Percentiles rank a stretch among this genome's conserved stretches.
phyloP scores from a whole-genome alignment of 441 rosid genomes.

The Omphalea diandra region DNA sequence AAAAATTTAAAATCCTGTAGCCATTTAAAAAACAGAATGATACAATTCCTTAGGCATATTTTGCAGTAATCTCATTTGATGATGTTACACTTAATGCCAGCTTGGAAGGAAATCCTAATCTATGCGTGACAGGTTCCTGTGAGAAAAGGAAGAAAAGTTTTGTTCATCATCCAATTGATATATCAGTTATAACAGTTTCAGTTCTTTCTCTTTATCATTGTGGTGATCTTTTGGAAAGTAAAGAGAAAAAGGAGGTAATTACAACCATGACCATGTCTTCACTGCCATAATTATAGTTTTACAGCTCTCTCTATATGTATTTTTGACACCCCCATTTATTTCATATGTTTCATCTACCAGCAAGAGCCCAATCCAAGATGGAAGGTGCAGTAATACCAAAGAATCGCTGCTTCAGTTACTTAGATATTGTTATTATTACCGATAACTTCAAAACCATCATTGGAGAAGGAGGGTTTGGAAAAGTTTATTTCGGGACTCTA shows the following conservation, averaged over 20 bases:
- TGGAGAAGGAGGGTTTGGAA: conserved; percentile 52
- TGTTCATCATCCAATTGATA: not conserved
- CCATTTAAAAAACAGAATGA: no score
- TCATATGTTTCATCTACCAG: not conserved
- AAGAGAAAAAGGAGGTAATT: not conserved
- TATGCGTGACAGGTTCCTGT: not conserved
- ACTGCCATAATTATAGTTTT: not conserved
- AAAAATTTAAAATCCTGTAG: not conserved
- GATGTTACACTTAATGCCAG: not conserved
- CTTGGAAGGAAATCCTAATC: not conserved
- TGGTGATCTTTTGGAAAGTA: not conserved
- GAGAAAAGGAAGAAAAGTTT: not conserved
- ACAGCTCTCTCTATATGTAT: not conserved
- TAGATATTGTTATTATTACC: conserved; percentile 36
- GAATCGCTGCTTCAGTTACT: conserved; percentile 27
- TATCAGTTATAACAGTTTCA: not conserved
- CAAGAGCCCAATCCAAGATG: not conserved
- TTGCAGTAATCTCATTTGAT: no score
- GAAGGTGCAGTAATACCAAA: conserved; percentile 17
- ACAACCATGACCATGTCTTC: not conserved
- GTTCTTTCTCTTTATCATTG: not conserved
- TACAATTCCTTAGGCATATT: not conserved
- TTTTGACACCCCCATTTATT: not conserved
- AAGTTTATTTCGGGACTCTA: conserved; percentile 37
- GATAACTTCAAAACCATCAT: conserved; percentile 30